phyloP scores from a whole-genome alignment of 805 yeast species.

The Cyberlindnera mississippiensis region DNA sequence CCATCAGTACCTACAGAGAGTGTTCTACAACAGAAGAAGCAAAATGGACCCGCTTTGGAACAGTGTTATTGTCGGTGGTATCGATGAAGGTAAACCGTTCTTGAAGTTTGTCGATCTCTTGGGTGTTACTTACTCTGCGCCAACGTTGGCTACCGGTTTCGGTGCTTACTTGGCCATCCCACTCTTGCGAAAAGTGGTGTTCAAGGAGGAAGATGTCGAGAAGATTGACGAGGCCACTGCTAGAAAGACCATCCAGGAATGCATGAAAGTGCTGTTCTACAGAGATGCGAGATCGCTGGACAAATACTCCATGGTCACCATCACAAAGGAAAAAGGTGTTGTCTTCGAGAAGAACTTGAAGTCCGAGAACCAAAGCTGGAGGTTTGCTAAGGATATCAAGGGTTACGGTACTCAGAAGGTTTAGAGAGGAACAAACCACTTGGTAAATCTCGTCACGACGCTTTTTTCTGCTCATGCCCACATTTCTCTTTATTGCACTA shows the following conservation, averaged over 20 bases:
- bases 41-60: conserved; percentile 98
- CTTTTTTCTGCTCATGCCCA: too few relatives aligned
- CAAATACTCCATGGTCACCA: conserved; percentile 74
- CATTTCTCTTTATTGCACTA: too few relatives aligned
- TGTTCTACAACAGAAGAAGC: conserved; percentile 81
- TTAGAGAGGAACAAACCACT: not conserved
- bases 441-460: too few relatives aligned
- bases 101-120: conserved; percentile 84
- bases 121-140: conserved; percentile 87
- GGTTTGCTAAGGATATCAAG: conserved; percentile 78
- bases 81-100: conserved; percentile 68
- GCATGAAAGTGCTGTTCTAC: conserved; percentile 92
- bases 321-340: conserved; percentile 60
- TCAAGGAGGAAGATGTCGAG: conserved; percentile 68
- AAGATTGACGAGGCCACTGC: conserved; percentile 74
- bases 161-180: conserved; percentile 96
- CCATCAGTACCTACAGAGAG: conserved; percentile 80
- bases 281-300: conserved; percentile 95
- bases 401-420: conserved; percentile 77
- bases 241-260: conserved; percentile 66
- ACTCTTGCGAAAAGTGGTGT: conserved; percentile 77
- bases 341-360: conserved; percentile 60
- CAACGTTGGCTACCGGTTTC: conserved; percentile 91
- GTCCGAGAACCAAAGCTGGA: conserved; percentile 82
- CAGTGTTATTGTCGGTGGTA: conserved; percentile 86